Evolutionary conservation across 768 basidiomycete genomes (phyloP).

Genomic region (Peribolospora kevripleyi): DNA sequence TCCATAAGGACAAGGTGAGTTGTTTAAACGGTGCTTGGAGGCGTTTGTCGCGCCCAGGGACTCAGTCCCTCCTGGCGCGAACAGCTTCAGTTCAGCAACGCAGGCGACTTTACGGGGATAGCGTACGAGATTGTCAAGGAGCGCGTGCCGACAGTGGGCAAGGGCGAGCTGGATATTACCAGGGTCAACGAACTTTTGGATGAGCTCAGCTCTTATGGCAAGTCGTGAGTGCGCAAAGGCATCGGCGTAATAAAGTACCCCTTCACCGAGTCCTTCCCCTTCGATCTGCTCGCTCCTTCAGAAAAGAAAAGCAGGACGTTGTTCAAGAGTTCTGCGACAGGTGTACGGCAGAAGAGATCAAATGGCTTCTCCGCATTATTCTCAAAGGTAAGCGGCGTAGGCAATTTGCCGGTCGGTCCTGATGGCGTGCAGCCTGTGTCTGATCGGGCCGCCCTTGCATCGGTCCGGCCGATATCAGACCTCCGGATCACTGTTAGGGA

Average conservation of each 20-base stretch:
- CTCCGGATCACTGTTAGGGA: conserved; percentile 83
- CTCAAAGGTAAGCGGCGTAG: conserved; percentile 42
- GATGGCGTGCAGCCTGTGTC: background rate
- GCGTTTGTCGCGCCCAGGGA: conserved; percentile 5
- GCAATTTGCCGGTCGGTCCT: too few relatives aligned
- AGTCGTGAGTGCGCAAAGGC: conserved; percentile 53
- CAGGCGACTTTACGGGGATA: conserved; percentile 66
- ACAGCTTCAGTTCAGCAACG: background rate
- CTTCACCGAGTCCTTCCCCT: background rate
- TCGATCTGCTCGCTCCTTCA: conserved; percentile 16
- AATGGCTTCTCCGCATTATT: conserved; percentile 89
- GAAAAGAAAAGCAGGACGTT: conserved; percentile 49
- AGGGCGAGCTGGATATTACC: conserved; percentile 44
- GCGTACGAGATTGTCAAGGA: conserved; percentile 66
- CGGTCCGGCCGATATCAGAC: too few relatives aligned
- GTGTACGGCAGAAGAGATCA: conserved; percentile 64
- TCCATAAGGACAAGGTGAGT: conserved; percentile 16
- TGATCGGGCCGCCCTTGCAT: too few relatives aligned
- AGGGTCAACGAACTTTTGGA: conserved; percentile 63
- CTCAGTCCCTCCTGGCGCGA: background rate
- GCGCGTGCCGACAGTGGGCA: conserved; percentile 42
- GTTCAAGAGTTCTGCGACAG: conserved; percentile 38
- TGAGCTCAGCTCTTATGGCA: conserved; percentile 45
- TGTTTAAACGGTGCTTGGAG: conserved; percentile 3
- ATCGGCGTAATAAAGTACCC: too few relatives aligned